These are phyloP conservation scores for Parietichytrium sp. DNA, from an alignment of 108 stramenopile species.

Conservation along the genomic window DNA sequence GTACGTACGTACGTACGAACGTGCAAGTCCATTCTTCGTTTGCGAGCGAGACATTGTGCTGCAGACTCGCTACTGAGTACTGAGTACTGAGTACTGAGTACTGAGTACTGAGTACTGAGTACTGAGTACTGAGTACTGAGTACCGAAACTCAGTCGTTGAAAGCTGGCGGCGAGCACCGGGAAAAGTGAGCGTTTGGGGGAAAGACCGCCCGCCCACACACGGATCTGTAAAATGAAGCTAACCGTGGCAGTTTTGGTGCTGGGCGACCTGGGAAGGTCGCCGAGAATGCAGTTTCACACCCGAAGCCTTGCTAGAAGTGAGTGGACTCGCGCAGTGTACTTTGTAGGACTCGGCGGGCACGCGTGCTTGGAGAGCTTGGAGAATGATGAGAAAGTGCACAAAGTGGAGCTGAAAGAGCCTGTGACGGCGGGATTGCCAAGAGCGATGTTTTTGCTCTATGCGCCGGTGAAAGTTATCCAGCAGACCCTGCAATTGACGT, in stretches of 20 bases:
- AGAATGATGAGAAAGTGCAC: constrained; percentile 39
- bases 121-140: too few species aligned
- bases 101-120: too few species aligned
- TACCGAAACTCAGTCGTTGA: too few species aligned
- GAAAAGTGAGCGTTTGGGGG: too few species aligned
- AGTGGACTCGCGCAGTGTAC: constrained; percentile 42
- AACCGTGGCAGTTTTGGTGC: constrained; percentile 47
- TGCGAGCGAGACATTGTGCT: too few species aligned
- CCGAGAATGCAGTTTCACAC: constrained; percentile 99
- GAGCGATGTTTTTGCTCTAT: neutral
- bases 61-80: too few species aligned
- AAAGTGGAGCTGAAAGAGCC: constrained; percentile 21
- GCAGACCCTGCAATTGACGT: constrained; percentile 60
- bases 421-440: neutral
- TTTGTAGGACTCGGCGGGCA: constrained; percentile 58
- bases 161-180: too few species aligned
- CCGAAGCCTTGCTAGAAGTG: constrained; percentile 69
- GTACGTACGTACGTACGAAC: too few species aligned
- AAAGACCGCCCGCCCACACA: too few species aligned
- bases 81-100: too few species aligned
- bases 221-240: too few species aligned
- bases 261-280: constrained; percentile 81
- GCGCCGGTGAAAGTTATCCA: constrained; percentile 48
- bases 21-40: too few species aligned
- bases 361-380: constrained; percentile 45